These are phyloP conservation scores for Apophysomyces elegans DNA, from an alignment of 371 early-diverging fungal genomes.

Conservation along the genomic window DNA sequence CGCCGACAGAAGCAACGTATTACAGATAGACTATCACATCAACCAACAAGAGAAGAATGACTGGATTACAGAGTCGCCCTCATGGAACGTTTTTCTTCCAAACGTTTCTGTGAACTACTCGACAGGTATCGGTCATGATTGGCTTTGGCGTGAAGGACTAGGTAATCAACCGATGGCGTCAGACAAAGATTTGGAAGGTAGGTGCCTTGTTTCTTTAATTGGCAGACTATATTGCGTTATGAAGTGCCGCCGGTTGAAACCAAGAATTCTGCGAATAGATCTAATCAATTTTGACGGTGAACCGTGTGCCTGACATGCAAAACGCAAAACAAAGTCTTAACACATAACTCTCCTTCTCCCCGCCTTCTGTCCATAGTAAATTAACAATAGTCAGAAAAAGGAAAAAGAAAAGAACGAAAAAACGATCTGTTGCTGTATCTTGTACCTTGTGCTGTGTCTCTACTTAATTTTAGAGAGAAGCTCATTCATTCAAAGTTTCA, in stretches of 20 bases:
- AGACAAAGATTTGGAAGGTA: slow-evolving; percentile 9
- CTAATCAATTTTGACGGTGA: slow-evolving; percentile 9
- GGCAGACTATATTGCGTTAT: neutral
- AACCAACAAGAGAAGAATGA: neutral
- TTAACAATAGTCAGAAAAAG: no score
- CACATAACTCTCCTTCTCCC: no score
- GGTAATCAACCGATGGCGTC: slow-evolving; percentile 4
- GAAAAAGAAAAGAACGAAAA: no score
- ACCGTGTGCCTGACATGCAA: no score
- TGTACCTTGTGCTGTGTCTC: no score
- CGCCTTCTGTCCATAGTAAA: no score
- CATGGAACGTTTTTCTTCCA: neutral
- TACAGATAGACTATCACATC: neutral
- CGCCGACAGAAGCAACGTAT: neutral
- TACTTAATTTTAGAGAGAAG: no score
- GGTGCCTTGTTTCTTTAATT: neutral
- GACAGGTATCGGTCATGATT: neutral
- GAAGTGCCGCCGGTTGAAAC: neutral
- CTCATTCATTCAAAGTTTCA: no score
- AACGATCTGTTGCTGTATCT: no score
- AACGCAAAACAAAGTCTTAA: no score
- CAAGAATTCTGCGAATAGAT: neutral
- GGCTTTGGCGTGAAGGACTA: neutral
- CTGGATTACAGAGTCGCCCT: neutral
- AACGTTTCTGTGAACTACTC: neutral